Percentiles rank a stretch among this genome's conserved stretches.
phyloP scores from a whole-genome alignment of 441 rosid species.

The Flueggea neowawraea region DNA sequence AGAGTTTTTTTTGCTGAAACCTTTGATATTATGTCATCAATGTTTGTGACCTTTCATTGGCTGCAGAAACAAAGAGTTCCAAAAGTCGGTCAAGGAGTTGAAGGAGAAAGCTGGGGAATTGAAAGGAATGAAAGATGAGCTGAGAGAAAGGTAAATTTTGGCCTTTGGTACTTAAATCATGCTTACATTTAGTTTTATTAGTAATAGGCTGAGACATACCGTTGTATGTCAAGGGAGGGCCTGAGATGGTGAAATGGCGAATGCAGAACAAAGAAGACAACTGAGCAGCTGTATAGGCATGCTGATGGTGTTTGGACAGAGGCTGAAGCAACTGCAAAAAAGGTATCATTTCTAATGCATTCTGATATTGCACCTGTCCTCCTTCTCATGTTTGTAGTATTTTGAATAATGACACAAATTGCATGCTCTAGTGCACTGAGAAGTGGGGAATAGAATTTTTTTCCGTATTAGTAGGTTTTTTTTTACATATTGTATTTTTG shows the following conservation, averaged over 20 bases:
- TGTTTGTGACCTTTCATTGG: neutral
- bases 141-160: conserved; percentile 65
- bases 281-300: conserved; percentile 82
- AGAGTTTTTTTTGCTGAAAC: neutral
- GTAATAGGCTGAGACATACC: conserved; percentile 56
- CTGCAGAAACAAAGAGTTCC: conserved; percentile 71
- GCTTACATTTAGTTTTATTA: conserved; percentile 18
- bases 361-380: neutral
- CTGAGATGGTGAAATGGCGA: conserved; percentile 69
- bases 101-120: conserved; percentile 73
- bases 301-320: conserved; percentile 88
- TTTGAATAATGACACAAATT: too few species aligned
- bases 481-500: too few species aligned
- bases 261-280: conserved; percentile 93
- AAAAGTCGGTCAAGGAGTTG: conserved; percentile 67
- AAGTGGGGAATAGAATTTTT: too few species aligned
- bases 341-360: conserved; percentile 37
- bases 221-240: conserved; percentile 58
- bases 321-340: conserved; percentile 86
- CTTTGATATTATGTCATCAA: neutral
- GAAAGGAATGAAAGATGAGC: conserved; percentile 65
- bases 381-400: too few species aligned
- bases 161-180: conserved; percentile 1
- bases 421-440: too few species aligned
- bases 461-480: too few species aligned